A percentile compares a stretch with the other conserved stretches of the same genome.
Evolutionary conservation across 1,284 basidiomycete species (phyloP).

Genomic region (Microbotryum saponariae): DNA sequence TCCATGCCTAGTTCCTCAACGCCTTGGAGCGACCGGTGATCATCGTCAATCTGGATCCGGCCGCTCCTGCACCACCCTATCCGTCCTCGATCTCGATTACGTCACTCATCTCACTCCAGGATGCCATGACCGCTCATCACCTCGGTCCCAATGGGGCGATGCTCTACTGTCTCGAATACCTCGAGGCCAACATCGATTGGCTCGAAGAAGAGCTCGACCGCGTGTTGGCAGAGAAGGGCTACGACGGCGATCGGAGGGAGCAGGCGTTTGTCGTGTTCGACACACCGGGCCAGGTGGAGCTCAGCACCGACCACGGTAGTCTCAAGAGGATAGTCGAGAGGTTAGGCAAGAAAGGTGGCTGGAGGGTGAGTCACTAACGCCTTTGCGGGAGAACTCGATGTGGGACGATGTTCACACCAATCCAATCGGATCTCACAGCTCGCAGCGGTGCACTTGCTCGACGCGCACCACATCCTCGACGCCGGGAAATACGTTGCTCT

Average conservation of each 20-base stretch:
- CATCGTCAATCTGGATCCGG: conserved; percentile 92
- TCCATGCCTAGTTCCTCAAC: conserved; percentile 57
- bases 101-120: conserved; percentile 75
- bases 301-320: conserved; percentile 90
- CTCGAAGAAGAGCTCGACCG: conserved; percentile 59
- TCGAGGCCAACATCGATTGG: conserved; percentile 95
- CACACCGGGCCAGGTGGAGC: conserved; percentile 92
- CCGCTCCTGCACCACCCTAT: conserved; percentile 82
- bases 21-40: conserved; percentile 77
- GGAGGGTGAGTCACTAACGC: conserved; percentile 57
- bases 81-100: conserved; percentile 81
- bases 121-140: conserved; percentile 76
- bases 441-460: conserved; percentile 88
- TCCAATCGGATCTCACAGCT: conserved; percentile 49
- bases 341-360: conserved; percentile 62
- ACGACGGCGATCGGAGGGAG: conserved; percentile 44
- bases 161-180: conserved; percentile 95
- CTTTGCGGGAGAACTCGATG: not conserved
- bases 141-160: conserved; percentile 96
- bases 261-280: conserved; percentile 83
- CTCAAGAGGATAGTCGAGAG: conserved; percentile 68
- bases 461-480: conserved; percentile 94
- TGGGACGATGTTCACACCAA: not conserved
- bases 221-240: conserved; percentile 40
- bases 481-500: conserved; percentile 91